Base-by-base conservation (phyloP, 441 rosid genomes). In the Erodium chrysanthum region DNA sequence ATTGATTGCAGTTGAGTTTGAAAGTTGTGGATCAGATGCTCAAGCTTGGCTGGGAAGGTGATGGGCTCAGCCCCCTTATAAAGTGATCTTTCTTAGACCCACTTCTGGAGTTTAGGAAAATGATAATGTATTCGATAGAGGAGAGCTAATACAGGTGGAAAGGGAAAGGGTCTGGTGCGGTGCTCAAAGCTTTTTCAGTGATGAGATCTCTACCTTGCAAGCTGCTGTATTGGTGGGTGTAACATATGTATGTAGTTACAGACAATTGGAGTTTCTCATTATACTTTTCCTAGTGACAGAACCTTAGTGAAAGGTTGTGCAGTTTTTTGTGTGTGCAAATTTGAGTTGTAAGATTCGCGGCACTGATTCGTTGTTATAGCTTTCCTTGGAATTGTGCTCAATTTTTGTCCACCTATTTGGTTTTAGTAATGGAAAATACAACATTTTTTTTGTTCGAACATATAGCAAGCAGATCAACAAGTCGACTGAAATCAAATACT, bases 21-120 rank as follows among this genome's bases (percentile, higher is more conserved):
- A 88, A 87, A 84, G 91, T 88, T 54, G 96, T 92, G 74, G 98
- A 95, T 80, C 98, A 88, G 59, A 95, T 90, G 99, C 87, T 95
- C 35, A 92, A 90, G 84, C 98, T 90, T 70, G 97, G 99, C 11
- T 92, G 97, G 98, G 99, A 94, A 84, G 96, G 97, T 18, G 90
- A 89, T 7, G 92, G 89, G 72, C 80, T 89, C 35, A 86, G 83
- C 80, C 89, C 93, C 52, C 84, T 88, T 61, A 84, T 92, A 56
- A 83, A 82, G 76, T 77, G 79, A 18, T 72, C 11, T 81, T 75
- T 54, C 64, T 56, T 74, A 62, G 74, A 70, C 66, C 70, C 15
- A 14, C 52, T 4, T 44, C 15, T 44, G 40, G 40, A 44, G 5
- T 12, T 44, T 44, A 44, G 5, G 52, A 11, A 14, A 44, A 29